Evolutionary conservation across 169 alveolate species (phyloP), one percentile per base, ranked within the genome.

Genomic region (Besnoitia besnoiti): DNA sequence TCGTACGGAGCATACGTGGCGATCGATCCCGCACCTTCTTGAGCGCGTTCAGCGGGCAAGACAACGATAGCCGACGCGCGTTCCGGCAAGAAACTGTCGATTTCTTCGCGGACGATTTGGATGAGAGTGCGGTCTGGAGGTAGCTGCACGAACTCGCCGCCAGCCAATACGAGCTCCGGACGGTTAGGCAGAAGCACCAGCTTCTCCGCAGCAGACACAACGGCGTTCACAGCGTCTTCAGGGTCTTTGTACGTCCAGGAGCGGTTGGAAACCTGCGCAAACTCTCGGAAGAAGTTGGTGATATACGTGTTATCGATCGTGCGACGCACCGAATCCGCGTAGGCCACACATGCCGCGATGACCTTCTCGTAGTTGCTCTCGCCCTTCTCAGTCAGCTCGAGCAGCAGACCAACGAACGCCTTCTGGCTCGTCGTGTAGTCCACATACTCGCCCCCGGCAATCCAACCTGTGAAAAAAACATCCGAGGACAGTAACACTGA

Each of bases 221-320:
- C 93, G n/a, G 85, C 73, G 47, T 61, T 73, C n/a, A 90, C 90
- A 0, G 93, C 90, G n/a, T n/a, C 75, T 19, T 51, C 73, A 8
- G 90, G 90, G 44, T 90, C 93, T 10, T 39, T 50, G 90, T 55
- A 61, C 75, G n/a, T 51, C 93, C 93, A 90, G 4, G 85, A 77
- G 7, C 62, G 84, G 50, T 84, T 40, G 85, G 85, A 44, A 77
- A 90, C 85, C 40, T 30, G 27, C 0, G 49, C 46, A 51, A 49
- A 90, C 47, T 42, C 76, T 30, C 37, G 59, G 82, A 90, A 90
- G 42, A 61, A 61, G 7, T 79, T 37, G 27, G 0, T 21, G 19
- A 90, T 42, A 42, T 51, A 90, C 46, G 85, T 0, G 27, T 55
- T 75, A 27, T 77, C 85, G 30, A 79, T 76, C 33, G 67, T 27